Base-by-base conservation (phyloP, 139 green algal species). In the Chlamydomonas applanata region DNA sequence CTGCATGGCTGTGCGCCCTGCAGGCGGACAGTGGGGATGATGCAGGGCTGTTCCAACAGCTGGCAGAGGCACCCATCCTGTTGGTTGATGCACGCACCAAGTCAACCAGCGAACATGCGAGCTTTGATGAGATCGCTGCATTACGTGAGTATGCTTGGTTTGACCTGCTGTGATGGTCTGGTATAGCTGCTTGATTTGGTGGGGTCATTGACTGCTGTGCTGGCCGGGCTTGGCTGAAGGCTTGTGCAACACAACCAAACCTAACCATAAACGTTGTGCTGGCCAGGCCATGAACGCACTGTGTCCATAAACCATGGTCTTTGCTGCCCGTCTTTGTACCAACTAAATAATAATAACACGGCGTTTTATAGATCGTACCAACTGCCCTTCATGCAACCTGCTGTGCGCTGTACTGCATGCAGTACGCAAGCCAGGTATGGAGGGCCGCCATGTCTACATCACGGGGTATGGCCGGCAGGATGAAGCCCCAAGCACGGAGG, bases 21-120 rank as follows among this genome's bases (percentile, higher is more conserved):
- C 73, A 86, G 81, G 77, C 81, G 17, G 81, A 86, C 52, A 81
- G 71, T 30, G 81, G 81, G 16, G 79, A 75, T 33, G 56, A 77
- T 71, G 63, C 62, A 30, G 64, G 17, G 14, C 64, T 86, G 56
- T 83, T 79, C 49, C 22, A 32, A 24, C 30, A 33, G 14, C 64
- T 86, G 34, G 36, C 61, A 20, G 75, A 68, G 40, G 76, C 77
- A 14, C 64, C 69, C 20, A 33, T 74, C 35, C 34, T 86, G 70
- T 52, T 86, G 69, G 33, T 86, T 45, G 81, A 86, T 62, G 81
- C 73, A 17, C 69, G 81, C 33, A 46, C 56, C 1, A 35, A 67
- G 27, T 77, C 73, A 62, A 79, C 27, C n/a, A n/a, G 72, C 22
- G 81, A 86, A 22, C 81, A 86, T 60, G 77, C 76, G 0, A 73